phyloP scores from a whole-genome alignment of 192 early-diverging fungal species.

The Backusella luteola region DNA sequence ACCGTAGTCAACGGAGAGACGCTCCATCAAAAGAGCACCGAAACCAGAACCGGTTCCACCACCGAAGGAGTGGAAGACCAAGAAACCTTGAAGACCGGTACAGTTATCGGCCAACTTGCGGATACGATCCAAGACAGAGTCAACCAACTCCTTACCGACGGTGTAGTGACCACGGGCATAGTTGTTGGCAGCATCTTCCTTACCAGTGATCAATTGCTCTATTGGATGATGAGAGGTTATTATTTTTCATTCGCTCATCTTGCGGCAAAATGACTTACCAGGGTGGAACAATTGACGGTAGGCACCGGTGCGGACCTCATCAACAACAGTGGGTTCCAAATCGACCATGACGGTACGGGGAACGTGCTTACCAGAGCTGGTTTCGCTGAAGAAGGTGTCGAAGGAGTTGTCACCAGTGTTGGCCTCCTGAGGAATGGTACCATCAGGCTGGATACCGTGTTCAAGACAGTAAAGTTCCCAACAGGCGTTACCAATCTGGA shows the following conservation, averaged over 20 bases:
- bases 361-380: conserved; percentile 98
- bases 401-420: conserved; percentile 45
- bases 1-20: conserved; percentile 99
- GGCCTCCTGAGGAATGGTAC: conserved; percentile 50
- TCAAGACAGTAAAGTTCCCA: conserved; percentile 98
- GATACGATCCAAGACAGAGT: conserved; percentile 94
- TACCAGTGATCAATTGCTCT: conserved; percentile 99
- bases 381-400: conserved; percentile 99
- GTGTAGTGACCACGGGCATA: conserved; percentile 99
- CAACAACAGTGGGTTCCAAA: conserved; percentile 93
- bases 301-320: conserved; percentile 98
- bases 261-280: conserved; percentile 4
- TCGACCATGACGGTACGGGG: conserved; percentile 99
- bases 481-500: conserved; percentile 99
- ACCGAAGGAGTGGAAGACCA: conserved; percentile 99
- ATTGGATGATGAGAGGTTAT: conserved; percentile 42
- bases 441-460: conserved; percentile 98
- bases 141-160: conserved; percentile 98
- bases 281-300: conserved; percentile 83
- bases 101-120: conserved; percentile 98
- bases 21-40: conserved; percentile 96
- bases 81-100: conserved; percentile 97
- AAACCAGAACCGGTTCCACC: conserved; percentile 99
- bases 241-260: background rate
- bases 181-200: conserved; percentile 99